phyloP scores from a whole-genome alignment of 2,329 filamentous ascomycete genomes.

The Fusarium verticillioides region DNA sequence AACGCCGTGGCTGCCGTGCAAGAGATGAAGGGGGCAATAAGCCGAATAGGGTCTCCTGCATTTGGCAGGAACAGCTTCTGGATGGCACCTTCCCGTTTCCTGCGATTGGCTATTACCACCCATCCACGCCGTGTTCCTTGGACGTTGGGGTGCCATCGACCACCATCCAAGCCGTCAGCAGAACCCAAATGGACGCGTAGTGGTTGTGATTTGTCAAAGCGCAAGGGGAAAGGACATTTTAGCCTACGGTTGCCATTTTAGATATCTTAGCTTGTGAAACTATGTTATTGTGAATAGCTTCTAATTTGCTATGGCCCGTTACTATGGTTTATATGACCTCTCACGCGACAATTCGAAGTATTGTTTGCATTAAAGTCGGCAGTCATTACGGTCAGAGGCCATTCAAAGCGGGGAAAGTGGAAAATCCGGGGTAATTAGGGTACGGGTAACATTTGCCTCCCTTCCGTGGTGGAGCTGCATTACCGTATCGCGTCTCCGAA shows the following conservation, averaged over 20 bases:
- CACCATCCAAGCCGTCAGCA: slow-evolving; percentile 31
- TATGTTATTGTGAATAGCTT: not conserved
- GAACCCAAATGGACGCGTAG: slow-evolving; percentile 23
- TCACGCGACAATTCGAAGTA: slow-evolving; percentile 22
- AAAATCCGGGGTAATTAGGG: slow-evolving; percentile 47
- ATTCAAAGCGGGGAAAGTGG: slow-evolving; percentile 33
- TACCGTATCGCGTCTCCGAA: slow-evolving; percentile 3
- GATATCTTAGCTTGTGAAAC: not conserved
- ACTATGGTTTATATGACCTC: not conserved
- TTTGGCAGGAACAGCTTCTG: slow-evolving; percentile 36
- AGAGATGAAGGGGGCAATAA: slow-evolving; percentile 37
- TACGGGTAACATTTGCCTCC: slow-evolving; percentile 33
- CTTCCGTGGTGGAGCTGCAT: slow-evolving; percentile 38
- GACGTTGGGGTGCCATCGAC: slow-evolving; percentile 16
- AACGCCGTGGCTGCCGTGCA: slow-evolving; percentile 34
- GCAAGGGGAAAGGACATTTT: slow-evolving; percentile 24
- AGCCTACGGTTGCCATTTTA: not conserved
- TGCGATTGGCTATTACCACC: slow-evolving; percentile 32
- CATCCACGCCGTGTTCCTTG: slow-evolving; percentile 26
- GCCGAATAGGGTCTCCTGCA: slow-evolving; percentile 34
- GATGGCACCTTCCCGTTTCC: slow-evolving; percentile 35
- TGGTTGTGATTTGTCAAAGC: slow-evolving; percentile 37
- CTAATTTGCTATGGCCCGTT: not conserved
- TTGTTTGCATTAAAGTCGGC: slow-evolving; percentile 24
- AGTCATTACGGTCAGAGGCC: slow-evolving; percentile 25